Evolutionary conservation across 495 filamentous ascomycete species (phyloP).

Genomic region (Diplogelasinospora grovesii): DNA sequence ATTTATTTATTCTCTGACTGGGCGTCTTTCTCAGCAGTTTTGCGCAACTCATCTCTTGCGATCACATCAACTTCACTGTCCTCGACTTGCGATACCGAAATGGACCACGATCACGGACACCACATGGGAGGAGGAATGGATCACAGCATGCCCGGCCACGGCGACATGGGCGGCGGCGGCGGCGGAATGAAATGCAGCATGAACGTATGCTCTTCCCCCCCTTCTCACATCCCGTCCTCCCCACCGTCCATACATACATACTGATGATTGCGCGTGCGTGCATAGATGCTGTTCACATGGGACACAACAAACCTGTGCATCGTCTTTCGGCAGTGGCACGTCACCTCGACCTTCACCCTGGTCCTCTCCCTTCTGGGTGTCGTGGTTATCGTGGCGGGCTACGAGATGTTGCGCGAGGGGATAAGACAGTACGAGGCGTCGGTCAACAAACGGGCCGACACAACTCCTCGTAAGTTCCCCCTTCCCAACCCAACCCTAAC

Average conservation of each 20-base stretch:
- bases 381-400: conserved; percentile 75
- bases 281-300: conserved; percentile 97
- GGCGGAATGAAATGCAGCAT: conserved; percentile 58
- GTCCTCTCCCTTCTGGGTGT: conserved; percentile 76
- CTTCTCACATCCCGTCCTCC: not conserved
- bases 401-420: conserved; percentile 76
- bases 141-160: conserved; percentile 45
- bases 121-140: conserved; percentile 36
- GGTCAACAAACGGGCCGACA: conserved; percentile 45
- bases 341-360: conserved; percentile 63
- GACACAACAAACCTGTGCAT: conserved; percentile 87
- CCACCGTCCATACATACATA: not conserved
- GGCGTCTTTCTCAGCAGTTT: not conserved
- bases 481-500: conserved; percentile 3
- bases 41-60: not conserved
- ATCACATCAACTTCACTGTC: too few species aligned
- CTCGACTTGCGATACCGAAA: too few species aligned
- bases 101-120: conserved; percentile 22
- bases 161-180: conserved; percentile 39
- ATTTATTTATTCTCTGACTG: too few species aligned
- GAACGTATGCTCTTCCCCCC: conserved; percentile 52
- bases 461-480: conserved; percentile 48
- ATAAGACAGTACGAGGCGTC: conserved; percentile 70
- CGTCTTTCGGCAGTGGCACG: conserved; percentile 85
- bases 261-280: not conserved